A percentile compares a stretch with the other conserved stretches of the same genome.
Evolutionary conservation across 2,329 filamentous ascomycete genomes (phyloP).

Genomic region (Ophiocordyceps camponoti-rufipedis): DNA sequence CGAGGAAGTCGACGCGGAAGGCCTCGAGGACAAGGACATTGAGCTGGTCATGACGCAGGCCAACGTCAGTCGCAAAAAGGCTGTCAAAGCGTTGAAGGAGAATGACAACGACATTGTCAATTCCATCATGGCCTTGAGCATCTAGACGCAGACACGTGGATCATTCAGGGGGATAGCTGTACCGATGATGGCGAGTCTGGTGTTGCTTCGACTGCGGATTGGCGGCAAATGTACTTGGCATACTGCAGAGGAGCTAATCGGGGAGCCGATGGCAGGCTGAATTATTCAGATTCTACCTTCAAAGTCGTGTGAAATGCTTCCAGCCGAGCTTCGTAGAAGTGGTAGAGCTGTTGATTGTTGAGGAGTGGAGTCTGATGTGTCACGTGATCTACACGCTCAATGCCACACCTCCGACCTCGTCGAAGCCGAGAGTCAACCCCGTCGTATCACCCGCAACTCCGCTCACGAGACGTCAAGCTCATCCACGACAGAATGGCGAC

Average conservation of each 20-base stretch:
- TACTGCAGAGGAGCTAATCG: neutral
- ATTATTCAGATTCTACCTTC: too few species aligned
- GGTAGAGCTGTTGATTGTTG: too few species aligned
- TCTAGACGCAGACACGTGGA: constrained; percentile 26
- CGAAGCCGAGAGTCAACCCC: constrained; percentile 26
- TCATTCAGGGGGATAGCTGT: constrained; percentile 10
- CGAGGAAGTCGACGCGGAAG: constrained; percentile 87
- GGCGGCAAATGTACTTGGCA: neutral
- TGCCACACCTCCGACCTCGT: constrained; percentile 10
- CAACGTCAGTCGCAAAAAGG: constrained; percentile 93
- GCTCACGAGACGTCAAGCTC: constrained; percentile 20
- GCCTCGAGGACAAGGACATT: constrained; percentile 97
- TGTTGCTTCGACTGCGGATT: neutral
- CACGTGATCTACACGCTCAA: neutral
- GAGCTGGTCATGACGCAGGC: constrained; percentile 98
- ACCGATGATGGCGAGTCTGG: constrained; percentile 5
- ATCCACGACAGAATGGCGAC: constrained; percentile 45
- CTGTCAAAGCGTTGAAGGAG: constrained; percentile 94
- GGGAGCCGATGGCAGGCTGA: too few species aligned
- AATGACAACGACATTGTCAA: constrained; percentile 99
- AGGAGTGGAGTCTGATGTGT: neutral
- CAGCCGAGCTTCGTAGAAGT: too few species aligned
- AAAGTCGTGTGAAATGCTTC: too few species aligned
- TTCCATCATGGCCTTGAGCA: constrained; percentile 96
- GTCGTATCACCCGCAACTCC: constrained; percentile 29